Percentiles rank a stretch among this genome's conserved stretches.
These are phyloP conservation scores for Solanum paucissectum DNA, from an alignment of 257 asterid species.

Conservation along the genomic window DNA sequence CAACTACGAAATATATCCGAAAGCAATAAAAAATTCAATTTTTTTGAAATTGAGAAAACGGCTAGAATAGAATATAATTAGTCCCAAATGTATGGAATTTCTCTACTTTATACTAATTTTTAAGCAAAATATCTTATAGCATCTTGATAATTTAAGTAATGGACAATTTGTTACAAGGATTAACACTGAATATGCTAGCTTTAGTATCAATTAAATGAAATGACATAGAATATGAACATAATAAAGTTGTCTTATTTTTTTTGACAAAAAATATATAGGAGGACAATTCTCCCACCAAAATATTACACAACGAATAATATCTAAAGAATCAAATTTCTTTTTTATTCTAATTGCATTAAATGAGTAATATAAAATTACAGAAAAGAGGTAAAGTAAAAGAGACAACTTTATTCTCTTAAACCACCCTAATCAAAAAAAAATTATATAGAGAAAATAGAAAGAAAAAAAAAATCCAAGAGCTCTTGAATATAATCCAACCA, in stretches of 20 bases:
- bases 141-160: background rate
- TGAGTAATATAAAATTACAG: background rate
- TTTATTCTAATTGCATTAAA: background rate
- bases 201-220: background rate
- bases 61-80: no score
- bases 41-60: no score
- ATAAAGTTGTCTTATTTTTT: background rate
- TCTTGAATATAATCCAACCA: background rate
- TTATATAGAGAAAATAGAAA: background rate
- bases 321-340: background rate
- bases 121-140: background rate
- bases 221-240: background rate
- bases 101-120: background rate
- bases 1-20: no score
- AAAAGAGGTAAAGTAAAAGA: background rate
- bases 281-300: background rate
- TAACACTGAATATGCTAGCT: background rate
- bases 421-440: no score
- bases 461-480: no score
- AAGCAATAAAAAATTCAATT: no score
- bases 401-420: background rate
- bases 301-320: background rate
- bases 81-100: no score
- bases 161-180: background rate
- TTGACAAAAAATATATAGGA: background rate